phyloP scores from a whole-genome alignment of 2,329 filamentous ascomycete genomes.

The Alternaria angustiovoidea region DNA sequence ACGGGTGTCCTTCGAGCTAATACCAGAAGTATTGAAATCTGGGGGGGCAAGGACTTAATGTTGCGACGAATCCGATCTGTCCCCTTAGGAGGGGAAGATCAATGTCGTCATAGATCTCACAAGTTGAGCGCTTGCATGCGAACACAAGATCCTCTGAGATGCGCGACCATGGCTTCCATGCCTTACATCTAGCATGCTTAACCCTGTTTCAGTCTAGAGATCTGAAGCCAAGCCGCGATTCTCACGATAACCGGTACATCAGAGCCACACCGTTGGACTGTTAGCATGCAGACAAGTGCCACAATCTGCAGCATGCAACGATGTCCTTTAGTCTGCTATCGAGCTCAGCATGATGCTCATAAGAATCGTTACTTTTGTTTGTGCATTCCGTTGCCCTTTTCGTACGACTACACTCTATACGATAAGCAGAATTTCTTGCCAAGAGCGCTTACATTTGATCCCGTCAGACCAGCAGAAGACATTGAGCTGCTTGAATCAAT shows the following conservation, averaged over 20 bases:
- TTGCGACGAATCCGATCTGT: slow-evolving; percentile 1
- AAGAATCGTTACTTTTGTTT: neutral
- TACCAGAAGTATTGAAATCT: neutral
- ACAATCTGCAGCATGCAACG: neutral
- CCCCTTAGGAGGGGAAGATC: neutral
- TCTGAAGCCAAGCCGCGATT: slow-evolving; percentile 4
- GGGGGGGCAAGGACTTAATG: neutral
- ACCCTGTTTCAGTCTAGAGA: slow-evolving; percentile 5
- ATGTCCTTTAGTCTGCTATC: neutral
- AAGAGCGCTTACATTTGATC: neutral
- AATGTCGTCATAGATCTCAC: slow-evolving; percentile 12
- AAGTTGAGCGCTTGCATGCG: slow-evolving; percentile 4
- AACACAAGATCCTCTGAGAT: slow-evolving; percentile 8
- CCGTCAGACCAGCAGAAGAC: neutral
- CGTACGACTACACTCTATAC: neutral
- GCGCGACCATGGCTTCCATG: slow-evolving; percentile 4
- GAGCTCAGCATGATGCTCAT: neutral
- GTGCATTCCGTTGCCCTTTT: neutral
- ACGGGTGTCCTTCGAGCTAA: neutral
- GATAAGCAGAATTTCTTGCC: neutral
- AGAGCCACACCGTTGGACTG: slow-evolving; percentile 2
- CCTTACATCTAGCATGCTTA: slow-evolving; percentile 8
- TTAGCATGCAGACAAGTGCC: neutral
- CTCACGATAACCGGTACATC: slow-evolving; percentile 10
- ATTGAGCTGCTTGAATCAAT: neutral